Evolutionary conservation across 2,329 filamentous ascomycete genomes (phyloP), one percentile per base, ranked within the genome.

Genomic region (Alternaria sp.): DNA sequence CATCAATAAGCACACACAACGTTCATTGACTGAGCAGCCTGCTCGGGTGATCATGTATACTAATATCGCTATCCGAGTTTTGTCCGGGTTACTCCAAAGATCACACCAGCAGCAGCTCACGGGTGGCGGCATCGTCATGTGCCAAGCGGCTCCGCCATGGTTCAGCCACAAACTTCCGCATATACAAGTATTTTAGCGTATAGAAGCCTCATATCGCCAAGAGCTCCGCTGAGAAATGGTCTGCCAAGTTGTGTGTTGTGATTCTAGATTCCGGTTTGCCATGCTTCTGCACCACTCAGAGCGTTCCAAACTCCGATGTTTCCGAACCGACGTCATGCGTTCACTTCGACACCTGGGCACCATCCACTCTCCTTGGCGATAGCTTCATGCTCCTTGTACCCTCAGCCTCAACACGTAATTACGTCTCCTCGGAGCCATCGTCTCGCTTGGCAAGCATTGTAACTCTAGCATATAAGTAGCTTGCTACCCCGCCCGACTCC

Each of bases 291-390:
- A 47, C 30, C 28, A 60, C 36, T 59, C 38, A 53, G 44, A 56
- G 30, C 26, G 38, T 39, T 26, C 22, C 30, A 57, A 51, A 24
- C n/a, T 30, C 53, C 42, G 38, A 20, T 24, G 39, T 7, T 36
- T 24, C 43, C 57, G 54, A 55, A 32, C 14, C 11, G 48, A 67
- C 68, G 68, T 71, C 68, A 71, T 66, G 51, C 46, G 6, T 51
- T 34, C 34, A 36, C 43, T 52, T n/a, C 51, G 62, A 43, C 36
- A 53, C 14, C 32, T 36, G 32, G 32, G 32, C 32, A 36, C 52
- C 63, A 47, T 51, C 49, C 57, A 20, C 16, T 36, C 14, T 47
- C 51, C 61, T 60, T 54, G 61, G 56, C 57, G 51, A 41, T 36
- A 30, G 51, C 61, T 61, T 62, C 28, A 55, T 34, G 39, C 20